Conservation (phyloP, 2,329 filamentous ascomycete genomes). For the Paecilomyces sp. region DNA sequence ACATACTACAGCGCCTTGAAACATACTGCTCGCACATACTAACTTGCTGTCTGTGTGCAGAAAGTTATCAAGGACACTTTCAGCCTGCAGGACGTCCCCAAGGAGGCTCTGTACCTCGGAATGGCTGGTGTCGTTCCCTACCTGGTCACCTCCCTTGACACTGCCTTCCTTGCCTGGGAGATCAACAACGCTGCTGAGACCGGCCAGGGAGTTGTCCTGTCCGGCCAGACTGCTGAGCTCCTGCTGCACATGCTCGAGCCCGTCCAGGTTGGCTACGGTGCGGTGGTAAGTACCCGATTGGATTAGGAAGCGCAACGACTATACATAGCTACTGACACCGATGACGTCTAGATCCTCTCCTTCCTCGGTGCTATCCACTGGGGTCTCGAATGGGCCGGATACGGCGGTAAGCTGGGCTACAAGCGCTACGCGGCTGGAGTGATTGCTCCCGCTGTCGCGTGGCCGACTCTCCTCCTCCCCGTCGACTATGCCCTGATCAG, state of each 20-base stretch:
- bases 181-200: constrained; percentile 60
- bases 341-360: constrained; percentile 62
- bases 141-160: constrained; percentile 73
- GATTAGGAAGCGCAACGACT: not conserved
- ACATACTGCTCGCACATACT: not conserved
- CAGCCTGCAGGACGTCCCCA: constrained; percentile 56
- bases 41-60: constrained; percentile 29
- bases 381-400: constrained; percentile 78
- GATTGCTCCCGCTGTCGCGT: constrained; percentile 70
- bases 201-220: constrained; percentile 59
- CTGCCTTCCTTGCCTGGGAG: constrained; percentile 74
- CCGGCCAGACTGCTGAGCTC: constrained; percentile 62
- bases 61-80: constrained; percentile 63
- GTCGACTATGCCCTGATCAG: constrained; percentile 76
- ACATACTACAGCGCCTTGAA: not conserved
- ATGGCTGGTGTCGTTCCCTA: constrained; percentile 79
- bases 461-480: constrained; percentile 82
- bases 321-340: not conserved
- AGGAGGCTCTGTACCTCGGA: constrained; percentile 60
- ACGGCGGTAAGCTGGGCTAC: constrained; percentile 60
- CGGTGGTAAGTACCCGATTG: constrained; percentile 53
- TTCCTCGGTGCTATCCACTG: constrained; percentile 93
- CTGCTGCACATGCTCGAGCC: constrained; percentile 73
- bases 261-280: constrained; percentile 84
- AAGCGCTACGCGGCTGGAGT: constrained; percentile 80